Evolutionary conservation across 2,329 filamentous ascomycete species (phyloP).

Genomic region (Trichoderma aggressivum): DNA sequence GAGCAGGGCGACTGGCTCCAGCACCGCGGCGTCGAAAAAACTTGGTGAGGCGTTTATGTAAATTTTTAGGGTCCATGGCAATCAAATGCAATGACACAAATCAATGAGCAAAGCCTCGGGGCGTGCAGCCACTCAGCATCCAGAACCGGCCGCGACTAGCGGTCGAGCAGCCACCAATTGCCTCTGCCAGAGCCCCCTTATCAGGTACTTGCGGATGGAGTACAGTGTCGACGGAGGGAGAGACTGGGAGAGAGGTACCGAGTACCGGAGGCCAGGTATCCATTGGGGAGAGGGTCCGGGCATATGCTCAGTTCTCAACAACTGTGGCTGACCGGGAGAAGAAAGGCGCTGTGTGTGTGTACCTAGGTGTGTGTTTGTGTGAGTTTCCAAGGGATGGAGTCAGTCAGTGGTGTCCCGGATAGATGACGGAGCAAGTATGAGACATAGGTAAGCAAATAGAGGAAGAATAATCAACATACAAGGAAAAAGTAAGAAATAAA

Average conservation of each 20-base stretch:
- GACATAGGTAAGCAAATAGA: background rate
- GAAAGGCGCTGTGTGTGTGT: no score
- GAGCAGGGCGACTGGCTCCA: slow-evolving; percentile 14
- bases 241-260: background rate
- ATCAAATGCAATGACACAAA: slow-evolving; percentile 16
- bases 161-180: slow-evolving; percentile 15
- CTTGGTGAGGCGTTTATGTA: slow-evolving; percentile 17
- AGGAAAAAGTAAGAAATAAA: background rate
- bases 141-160: slow-evolving; percentile 2
- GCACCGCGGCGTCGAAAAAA: background rate
- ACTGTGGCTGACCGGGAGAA: background rate
- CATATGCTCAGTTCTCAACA: background rate
- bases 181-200: slow-evolving; percentile 12
- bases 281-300: background rate
- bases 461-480: background rate
- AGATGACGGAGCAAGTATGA: background rate
- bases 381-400: no score
- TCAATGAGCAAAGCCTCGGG: slow-evolving; percentile 16
- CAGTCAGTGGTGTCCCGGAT: background rate
- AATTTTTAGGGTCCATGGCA: background rate
- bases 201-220: slow-evolving; percentile 12
- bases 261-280: slow-evolving; percentile 3
- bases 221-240: background rate
- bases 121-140: slow-evolving; percentile 12
- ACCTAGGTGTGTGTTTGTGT: no score